phyloP scores from a whole-genome alignment of 1,284 basidiomycete genomes.

The Schizophyllum commune region DNA sequence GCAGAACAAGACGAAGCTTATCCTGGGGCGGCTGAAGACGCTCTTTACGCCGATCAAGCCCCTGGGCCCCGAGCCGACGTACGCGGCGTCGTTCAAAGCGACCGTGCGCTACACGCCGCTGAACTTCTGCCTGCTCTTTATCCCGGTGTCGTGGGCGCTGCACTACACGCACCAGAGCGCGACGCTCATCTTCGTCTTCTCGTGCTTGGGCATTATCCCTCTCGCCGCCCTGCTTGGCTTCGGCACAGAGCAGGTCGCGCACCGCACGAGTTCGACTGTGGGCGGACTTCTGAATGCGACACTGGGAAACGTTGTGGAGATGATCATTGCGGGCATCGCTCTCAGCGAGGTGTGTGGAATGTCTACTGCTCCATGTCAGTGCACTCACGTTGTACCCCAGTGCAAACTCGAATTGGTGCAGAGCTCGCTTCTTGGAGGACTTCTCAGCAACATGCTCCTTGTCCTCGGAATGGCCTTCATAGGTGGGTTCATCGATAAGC shows the following conservation, averaged over 20 bases:
- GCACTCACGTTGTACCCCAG: constrained; percentile 21
- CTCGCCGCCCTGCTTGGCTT: constrained; percentile 56
- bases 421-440: constrained; percentile 52
- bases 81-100: constrained; percentile 26
- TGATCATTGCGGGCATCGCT: constrained; percentile 40
- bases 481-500: constrained; percentile 20
- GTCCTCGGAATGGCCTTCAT: constrained; percentile 59
- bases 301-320: constrained; percentile 50
- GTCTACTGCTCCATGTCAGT: constrained; percentile 21
- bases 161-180: constrained; percentile 44
- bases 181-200: constrained; percentile 45
- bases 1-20: neutral
- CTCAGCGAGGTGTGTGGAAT: constrained; percentile 25
- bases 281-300: constrained; percentile 58
- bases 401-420: constrained; percentile 61
- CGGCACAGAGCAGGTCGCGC: constrained; percentile 57
- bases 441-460: constrained; percentile 58
- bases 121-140: constrained; percentile 40
- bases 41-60: constrained; percentile 28
- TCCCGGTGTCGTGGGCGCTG: constrained; percentile 53
- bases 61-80: constrained; percentile 29
- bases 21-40: constrained; percentile 17
- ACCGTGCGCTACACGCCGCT: constrained; percentile 33
- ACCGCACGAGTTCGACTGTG: constrained; percentile 48
- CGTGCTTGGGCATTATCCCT: constrained; percentile 38